Percentiles rank a stretch among this genome's conserved stretches.
These are phyloP conservation scores for Meripilus lineatus DNA, from an alignment of 1,284 basidiomycete genomes.

Conservation along the genomic window DNA sequence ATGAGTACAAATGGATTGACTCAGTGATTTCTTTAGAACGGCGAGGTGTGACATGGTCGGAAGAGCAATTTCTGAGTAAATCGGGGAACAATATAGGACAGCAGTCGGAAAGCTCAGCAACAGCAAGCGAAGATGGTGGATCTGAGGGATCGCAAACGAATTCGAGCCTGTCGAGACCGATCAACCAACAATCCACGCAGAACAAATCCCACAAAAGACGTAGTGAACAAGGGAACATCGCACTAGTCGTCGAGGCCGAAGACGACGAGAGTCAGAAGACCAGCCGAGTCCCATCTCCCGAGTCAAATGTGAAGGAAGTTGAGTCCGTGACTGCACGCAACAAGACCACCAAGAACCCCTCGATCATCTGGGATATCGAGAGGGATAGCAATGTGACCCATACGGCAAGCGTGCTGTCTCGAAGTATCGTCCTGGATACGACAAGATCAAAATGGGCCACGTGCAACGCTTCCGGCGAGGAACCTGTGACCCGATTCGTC, in stretches of 20 bases:
- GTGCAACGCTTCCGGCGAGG: not conserved
- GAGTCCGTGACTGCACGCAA: too few relatives aligned
- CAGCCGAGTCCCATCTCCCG: not conserved
- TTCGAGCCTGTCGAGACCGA: too few relatives aligned
- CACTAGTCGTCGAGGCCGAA: not conserved
- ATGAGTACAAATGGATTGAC: not conserved
- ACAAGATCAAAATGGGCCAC: constrained; percentile 12
- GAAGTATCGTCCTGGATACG: constrained; percentile 25
- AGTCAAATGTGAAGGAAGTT: too few relatives aligned
- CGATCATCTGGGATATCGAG: constrained; percentile 68
- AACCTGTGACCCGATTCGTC: not conserved
- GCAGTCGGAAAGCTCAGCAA: too few relatives aligned
- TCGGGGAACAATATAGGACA: not conserved
- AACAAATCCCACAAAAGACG: too few relatives aligned
- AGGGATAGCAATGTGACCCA: constrained; percentile 22
- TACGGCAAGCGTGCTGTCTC: not conserved
- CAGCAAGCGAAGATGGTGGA: too few relatives aligned
- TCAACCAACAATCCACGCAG: too few relatives aligned
- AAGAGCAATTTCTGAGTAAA: not conserved
- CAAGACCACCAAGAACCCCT: too few relatives aligned
- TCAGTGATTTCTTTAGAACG: not conserved
- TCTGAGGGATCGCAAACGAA: too few relatives aligned
- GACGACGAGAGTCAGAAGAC: not conserved
- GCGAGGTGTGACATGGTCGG: not conserved
- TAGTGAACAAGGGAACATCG: not conserved